Conservation (phyloP, 2,329 filamentous ascomycete species). For the Venturia oleaginea region DNA sequence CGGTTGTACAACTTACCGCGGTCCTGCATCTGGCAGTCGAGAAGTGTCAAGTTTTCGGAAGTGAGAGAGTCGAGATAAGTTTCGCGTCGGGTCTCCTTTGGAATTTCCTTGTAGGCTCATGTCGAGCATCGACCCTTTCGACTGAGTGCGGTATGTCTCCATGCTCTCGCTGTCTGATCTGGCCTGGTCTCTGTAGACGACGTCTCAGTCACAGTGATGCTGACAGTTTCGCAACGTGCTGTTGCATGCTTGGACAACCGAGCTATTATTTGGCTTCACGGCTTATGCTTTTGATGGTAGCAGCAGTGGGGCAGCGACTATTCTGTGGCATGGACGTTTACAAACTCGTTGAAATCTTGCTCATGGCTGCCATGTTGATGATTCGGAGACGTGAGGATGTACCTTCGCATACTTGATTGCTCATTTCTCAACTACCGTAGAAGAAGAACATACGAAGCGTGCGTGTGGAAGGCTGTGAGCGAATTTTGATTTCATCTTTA, state of each 20-base stretch:
- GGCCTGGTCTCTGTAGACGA: neutral
- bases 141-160: neutral
- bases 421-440: no score
- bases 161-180: neutral
- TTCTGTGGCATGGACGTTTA: neutral
- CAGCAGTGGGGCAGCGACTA: neutral
- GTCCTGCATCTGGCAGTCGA: neutral
- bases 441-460: no score
- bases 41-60: neutral
- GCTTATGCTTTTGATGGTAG: neutral
- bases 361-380: neutral
- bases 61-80: neutral
- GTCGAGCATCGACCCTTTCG: neutral
- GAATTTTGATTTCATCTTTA: no score
- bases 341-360: neutral
- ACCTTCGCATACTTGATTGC: no score
- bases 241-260: neutral
- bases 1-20: neutral
- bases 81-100: neutral
- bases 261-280: neutral
- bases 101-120: neutral
- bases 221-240: neutral
- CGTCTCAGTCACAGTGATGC: neutral
- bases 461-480: no score
- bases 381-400: neutral